Evolutionary conservation across 352 stramenopile genomes (phyloP), one percentile per base, ranked within the genome.

Genomic region (Globisporangium abappressorium): DNA sequence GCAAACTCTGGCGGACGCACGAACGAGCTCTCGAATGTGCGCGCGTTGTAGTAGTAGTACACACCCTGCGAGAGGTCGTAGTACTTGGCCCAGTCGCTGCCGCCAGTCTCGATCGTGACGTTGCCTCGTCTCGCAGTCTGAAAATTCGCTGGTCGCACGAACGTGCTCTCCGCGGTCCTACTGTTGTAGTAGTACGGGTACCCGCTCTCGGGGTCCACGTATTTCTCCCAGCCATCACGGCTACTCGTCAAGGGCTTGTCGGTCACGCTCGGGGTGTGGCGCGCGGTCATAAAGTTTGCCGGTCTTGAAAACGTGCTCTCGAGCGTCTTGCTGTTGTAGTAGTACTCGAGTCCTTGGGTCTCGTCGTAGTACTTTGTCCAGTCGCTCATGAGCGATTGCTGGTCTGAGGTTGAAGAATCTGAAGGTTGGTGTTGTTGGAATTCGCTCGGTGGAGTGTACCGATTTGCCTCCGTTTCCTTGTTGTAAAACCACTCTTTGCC

Each of bases 171-270:
- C 46, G 72, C 75, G 0, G 89, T 95, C 24, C 64, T 60, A 58
- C 77, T 69, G 74, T 97, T 95, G 77, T 89, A 95, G 74, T 94
- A 97, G 70, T 95, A 96, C 12, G 64, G 65, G 11, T 81, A 71
- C 2, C 78, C 81, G 15, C 75, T 86, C 11, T 73, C 43, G 5
- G 73, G 62, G 49, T 94, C 85, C 1, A 78, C 18, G 66, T 87
- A 84, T 49, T 83, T 82, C 47, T 78, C 72, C 78, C 79, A 91
- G 5, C 60, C 65, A 15, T 80, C 71, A 1, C 70, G 65, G 3
- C n/a, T 54, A n/a, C 59, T 74, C 3, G 60, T 33, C 12, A 66
- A 36, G 6, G 71, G 57, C 47, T 64, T 66, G 57, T 66, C 53
- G 11, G 12, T 28, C 33, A 64, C 20, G 11, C 57, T 49, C 14